A percentile compares a stretch with the other conserved stretches of the same genome.
These are phyloP conservation scores for Pulicaria dysenterica DNA, from an alignment of 129 eudicot genomes.

Conservation along the genomic window DNA sequence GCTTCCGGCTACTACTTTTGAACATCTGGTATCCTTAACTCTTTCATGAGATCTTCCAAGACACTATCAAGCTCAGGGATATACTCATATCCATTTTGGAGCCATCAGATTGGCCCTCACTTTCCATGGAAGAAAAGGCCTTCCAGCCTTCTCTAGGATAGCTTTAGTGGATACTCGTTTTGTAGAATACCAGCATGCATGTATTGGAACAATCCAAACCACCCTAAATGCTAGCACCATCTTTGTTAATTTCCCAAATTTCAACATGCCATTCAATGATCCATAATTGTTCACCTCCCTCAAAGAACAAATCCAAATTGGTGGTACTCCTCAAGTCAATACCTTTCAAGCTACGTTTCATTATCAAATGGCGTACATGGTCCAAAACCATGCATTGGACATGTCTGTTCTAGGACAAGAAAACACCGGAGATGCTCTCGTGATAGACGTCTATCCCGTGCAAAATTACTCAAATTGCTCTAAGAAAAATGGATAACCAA, in stretches of 20 bases:
- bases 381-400: neutral
- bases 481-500: neutral
- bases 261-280: neutral
- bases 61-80: neutral
- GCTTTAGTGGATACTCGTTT: too few species aligned
- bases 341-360: neutral
- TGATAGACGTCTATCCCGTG: neutral
- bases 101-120: neutral
- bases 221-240: too few species aligned
- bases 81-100: conserved; percentile 8
- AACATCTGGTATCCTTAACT: neutral
- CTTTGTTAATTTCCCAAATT: neutral
- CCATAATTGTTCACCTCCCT: neutral
- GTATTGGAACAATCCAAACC: too few species aligned
- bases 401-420: neutral
- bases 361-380: neutral
- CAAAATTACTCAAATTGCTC: neutral
- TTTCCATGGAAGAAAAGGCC: neutral
- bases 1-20: neutral
- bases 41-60: neutral
- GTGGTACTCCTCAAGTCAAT: neutral
- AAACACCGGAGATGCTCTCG: neutral
- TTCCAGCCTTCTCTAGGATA: too few species aligned
- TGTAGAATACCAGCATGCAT: too few species aligned
- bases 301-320: neutral